Evolutionary conservation across 2,329 filamentous ascomycete genomes (phyloP), one percentile per base, ranked within the genome.

Genomic region (Xylariaceae sp.): DNA sequence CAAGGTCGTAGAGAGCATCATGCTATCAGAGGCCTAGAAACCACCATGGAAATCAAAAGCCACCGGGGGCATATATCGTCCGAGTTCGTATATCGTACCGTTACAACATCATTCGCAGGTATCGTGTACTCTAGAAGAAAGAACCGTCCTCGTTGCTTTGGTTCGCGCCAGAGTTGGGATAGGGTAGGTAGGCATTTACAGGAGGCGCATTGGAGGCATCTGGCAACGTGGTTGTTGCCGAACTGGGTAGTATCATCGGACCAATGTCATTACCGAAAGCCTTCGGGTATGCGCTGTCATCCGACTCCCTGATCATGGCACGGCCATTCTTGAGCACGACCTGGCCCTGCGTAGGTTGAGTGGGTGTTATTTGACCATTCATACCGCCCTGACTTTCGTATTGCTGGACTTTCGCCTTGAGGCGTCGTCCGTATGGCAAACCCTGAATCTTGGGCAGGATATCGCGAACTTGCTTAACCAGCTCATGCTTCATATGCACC

Each of bases 381-480:
- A 73, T 75, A 54, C 76, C 77, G 60, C 73, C 78, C 64, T 73
- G 74, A 44, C 60, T 62, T 59, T 87, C 85, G 62, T 81, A 81
- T 30, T 82, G 78, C 65, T 85, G 79, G 59, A 99, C 89, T 81
- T 97, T 97, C 72, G 88, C 88, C 71, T 90, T 88, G 69, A 97
- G 95, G 63, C 94, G 91, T 66, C 94, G 92, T 56, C 94, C 94
- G 73, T 97, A 94, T 3, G 94, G 93, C 48, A 92, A 97, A 68
- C 90, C 88, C 64, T 92, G 90, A 64, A 97, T 95, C 48, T 84
- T 80, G 2, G 90, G 89, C 45, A 97, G 78, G 62, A 95, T 87
- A 0, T 92, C 91, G 45, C 92, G 90, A 68, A 97, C 92, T 42
- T 83, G 81, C 62, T 97, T 92, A 51, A 96, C 87, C 49, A 99